Evolutionary conservation across 2,329 filamentous ascomycete species (phyloP), one percentile per base, ranked within the genome.

Genomic region (Aaosphaeria pasadenensis): DNA sequence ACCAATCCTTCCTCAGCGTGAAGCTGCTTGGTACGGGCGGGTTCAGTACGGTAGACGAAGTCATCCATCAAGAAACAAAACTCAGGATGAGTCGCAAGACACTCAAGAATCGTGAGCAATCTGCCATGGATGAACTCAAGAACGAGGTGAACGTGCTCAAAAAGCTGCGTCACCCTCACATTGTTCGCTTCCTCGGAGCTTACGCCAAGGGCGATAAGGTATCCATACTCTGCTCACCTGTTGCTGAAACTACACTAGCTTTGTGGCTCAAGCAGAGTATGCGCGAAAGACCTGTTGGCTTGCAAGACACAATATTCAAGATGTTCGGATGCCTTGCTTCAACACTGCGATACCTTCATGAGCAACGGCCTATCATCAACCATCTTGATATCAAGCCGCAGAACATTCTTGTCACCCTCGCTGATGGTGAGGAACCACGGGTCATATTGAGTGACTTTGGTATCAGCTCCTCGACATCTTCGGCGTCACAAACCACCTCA

Each of bases 371-470:
- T 5, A 56, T 66, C 29, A 52, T 69, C 30, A 69, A 62, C 42
- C 67, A 70, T 30, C 64, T 67, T 62, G 67, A 70, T 30, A 70
- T 70, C 53, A 70, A 70, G 45, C 67, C 67, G 4, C 62, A 69
- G 48, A 70, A 70, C 59, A 66, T 70, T 9, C 58, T 70, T n/a
- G 58, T 70, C 7, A 58, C 62, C 6, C 55, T 63, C 40, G 57
- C 61, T 40, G 55, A 63, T 31, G 49, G 58, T 40, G 59, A 63
- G 11, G 58, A 61, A 43, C 64, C 66, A 6, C 65, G 66, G 38
- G 61, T 71, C 0, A 54, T 70, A n/a, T 58, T 71, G 7, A 64
- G 62, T 52, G 67, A 70, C 47, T 71, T 71, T 36, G 69, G 67
- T 17, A 59, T 69, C 49, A 67, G 64, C 51, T 63, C 64, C 3